phyloP scores from a whole-genome alignment of 2,329 filamentous ascomycete genomes.

The Gliomastix tumulicola region DNA sequence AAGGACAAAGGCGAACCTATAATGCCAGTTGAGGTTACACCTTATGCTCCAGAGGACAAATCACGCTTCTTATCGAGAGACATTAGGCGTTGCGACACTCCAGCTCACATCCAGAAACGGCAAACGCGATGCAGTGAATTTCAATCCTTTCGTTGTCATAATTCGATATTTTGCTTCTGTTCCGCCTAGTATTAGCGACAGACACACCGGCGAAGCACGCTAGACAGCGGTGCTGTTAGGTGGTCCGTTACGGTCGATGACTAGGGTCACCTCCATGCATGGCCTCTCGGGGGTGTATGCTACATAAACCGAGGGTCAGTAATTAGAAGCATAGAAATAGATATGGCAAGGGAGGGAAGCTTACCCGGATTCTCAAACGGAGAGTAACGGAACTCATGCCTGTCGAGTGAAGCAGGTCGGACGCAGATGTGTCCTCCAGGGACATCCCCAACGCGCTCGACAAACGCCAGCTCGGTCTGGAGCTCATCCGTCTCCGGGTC shows the following conservation, averaged over 20 bases:
- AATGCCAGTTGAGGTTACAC: neutral
- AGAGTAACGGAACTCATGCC: constrained; percentile 34
- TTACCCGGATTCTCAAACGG: constrained; percentile 28
- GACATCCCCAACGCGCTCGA: constrained; percentile 19
- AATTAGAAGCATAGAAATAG: neutral
- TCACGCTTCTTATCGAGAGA: too few relatives aligned
- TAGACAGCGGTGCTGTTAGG: too few relatives aligned
- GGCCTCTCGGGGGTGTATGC: neutral
- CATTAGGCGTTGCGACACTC: too few relatives aligned
- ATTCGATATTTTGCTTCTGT: too few relatives aligned
- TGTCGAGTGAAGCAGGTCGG: constrained; percentile 20
- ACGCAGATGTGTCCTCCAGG: constrained; percentile 31
- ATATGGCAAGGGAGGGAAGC: constrained; percentile 1
- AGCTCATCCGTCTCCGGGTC: constrained; percentile 30
- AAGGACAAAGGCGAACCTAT: neutral
- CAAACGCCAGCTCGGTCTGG: constrained; percentile 24
- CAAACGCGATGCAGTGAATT: too few relatives aligned
- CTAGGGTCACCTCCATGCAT: neutral
- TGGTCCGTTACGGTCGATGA: neutral
- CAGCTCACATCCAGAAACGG: too few relatives aligned
- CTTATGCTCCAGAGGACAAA: too few relatives aligned
- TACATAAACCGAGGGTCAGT: too few relatives aligned
- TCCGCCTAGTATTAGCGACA: too few relatives aligned
- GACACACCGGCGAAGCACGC: too few relatives aligned
- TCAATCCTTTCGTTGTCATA: too few relatives aligned